These are phyloP conservation scores for Fraxinus ornus DNA, from an alignment of 305 asterid genomes.

Conservation along the genomic window DNA sequence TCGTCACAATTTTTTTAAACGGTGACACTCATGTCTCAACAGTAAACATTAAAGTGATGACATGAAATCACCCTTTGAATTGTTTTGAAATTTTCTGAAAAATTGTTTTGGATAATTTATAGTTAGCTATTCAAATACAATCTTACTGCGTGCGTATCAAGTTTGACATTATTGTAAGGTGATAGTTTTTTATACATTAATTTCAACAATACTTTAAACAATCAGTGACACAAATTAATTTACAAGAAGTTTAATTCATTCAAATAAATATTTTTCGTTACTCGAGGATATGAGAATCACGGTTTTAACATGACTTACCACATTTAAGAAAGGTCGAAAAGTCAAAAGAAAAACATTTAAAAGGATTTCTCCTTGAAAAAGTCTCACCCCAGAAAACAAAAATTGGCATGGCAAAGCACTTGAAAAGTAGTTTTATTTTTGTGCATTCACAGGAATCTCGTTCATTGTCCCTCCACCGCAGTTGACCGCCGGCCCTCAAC, in stretches of 20 bases:
- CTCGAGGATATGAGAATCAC: background rate
- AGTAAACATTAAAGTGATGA: background rate
- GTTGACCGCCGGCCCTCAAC: constrained; percentile 30
- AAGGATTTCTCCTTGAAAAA: background rate
- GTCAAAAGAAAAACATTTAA: background rate
- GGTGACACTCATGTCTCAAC: background rate
- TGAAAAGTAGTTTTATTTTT: background rate
- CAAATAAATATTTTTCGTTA: background rate
- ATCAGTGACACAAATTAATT: no score
- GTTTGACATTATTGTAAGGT: no score
- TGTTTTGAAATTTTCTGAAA: background rate
- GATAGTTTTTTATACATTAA: no score
- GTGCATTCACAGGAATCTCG: constrained; percentile 27
- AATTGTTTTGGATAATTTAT: background rate
- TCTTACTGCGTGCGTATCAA: no score
- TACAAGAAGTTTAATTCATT: no score
- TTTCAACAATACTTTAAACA: no score
- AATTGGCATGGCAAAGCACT: background rate
- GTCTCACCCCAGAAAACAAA: background rate
- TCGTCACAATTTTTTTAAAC: no score
- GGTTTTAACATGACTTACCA: background rate
- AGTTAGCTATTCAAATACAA: background rate
- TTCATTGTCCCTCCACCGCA: constrained; percentile 12
- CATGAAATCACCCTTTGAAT: background rate
- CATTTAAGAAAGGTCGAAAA: background rate